Base-by-base conservation (phyloP, 495 filamentous ascomycete species). In the Daldinia loculata region DNA sequence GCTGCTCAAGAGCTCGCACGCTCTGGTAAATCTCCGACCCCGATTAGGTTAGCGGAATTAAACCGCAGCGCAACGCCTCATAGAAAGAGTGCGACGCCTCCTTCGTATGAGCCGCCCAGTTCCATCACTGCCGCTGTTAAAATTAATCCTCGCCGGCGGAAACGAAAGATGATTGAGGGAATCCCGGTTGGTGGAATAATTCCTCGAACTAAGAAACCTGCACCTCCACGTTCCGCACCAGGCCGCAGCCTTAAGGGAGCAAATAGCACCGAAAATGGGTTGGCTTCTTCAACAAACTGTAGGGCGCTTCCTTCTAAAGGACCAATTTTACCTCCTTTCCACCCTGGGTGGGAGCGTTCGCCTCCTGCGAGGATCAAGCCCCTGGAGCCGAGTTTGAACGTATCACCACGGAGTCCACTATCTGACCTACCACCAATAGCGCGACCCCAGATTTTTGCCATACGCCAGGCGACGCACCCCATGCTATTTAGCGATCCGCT, bases 71-170 rank as follows among this genome's bases (percentile, higher is more conserved):
- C 68, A 19, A 65, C 56, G 38, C 39, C 61, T 14, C 61, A 41
- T 14, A 53, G 27, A 24, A 48, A 48, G 17, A 48, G 43, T 22
- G 19, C 17, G 19, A 48, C 43, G 43, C 43, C 43, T 48, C 43
- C 19, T 48, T 6, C 60, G 15, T 66, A 68, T 48, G 17, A 17
- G 1, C 39, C 59, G 27, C 60, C 36, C 9, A 70, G 65, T 61
- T 83, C 81, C 14, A 82, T 81, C 29, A 76, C 77, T 4, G 74
- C 75, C 5, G 74, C 76, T 19, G 80, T 82, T 51, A 84, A 84
- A 59, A 71, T 72, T 11, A 53, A 72, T 56, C 76, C 65, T 39
- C 79, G 81, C 36, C 80, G 79, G 63, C 77, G 82, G 56, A 84
- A 83, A 17, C 80, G 78, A 71, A 81, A 82, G 43, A 76, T 79